phyloP scores from a whole-genome alignment of 2,329 filamentous ascomycete species.

The Diaporthe aspalathi region DNA sequence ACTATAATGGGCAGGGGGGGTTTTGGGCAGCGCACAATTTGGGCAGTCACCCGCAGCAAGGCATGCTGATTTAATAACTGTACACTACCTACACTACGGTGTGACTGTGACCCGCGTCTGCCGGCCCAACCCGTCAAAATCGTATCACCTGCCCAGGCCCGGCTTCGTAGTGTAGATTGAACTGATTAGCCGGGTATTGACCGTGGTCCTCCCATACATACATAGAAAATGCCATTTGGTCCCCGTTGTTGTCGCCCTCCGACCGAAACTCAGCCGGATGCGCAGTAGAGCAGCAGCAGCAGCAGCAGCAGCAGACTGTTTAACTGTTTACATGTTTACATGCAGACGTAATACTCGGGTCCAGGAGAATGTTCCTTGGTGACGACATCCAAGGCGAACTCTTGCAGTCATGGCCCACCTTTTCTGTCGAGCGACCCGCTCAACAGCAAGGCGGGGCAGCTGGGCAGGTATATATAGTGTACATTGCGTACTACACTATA shows the following conservation, averaged over 20 bases:
- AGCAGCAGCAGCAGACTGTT: too few relatives aligned
- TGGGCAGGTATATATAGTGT: background rate
- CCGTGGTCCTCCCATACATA: background rate
- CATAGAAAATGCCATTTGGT: background rate
- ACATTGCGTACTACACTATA: too few relatives aligned
- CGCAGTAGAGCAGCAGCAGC: background rate
- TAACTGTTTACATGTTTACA: too few relatives aligned
- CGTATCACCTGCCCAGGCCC: constrained; percentile 13
- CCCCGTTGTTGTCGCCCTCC: background rate
- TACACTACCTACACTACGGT: background rate
- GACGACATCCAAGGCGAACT: constrained; percentile 11
- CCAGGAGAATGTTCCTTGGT: background rate
- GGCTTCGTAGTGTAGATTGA: background rate
- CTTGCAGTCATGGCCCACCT: constrained; percentile 6
- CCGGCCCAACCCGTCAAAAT: constrained; percentile 12
- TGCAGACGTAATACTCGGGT: too few relatives aligned
- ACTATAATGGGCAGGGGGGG: constrained; percentile 12
- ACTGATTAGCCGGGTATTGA: too few relatives aligned
- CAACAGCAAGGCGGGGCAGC: background rate
- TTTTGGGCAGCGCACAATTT: constrained; percentile 3
- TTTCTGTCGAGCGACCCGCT: constrained; percentile 20
- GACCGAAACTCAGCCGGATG: background rate
- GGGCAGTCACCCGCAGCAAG: constrained; percentile 17
- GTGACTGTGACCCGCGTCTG: constrained; percentile 11
- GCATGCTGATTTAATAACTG: background rate